Evolutionary conservation across 2,329 filamentous ascomycete species (phyloP).

Genomic region (Fusarium illudens): DNA sequence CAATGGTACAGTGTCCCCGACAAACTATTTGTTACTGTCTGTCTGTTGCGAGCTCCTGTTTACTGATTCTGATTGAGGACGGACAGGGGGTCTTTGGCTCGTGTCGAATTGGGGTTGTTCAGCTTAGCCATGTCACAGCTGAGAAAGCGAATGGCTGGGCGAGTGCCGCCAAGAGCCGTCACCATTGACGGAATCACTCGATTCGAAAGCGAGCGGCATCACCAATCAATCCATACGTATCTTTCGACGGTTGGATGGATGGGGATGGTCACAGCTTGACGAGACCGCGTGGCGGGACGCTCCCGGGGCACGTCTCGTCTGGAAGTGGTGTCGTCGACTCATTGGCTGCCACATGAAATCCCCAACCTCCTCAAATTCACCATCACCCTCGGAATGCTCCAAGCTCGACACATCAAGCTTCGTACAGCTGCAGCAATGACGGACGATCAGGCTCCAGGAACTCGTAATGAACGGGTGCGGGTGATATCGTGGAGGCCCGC

Average conservation of each 20-base stretch:
- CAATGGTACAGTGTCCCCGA: slow-evolving; percentile 24
- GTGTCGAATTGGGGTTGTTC: slow-evolving; percentile 11
- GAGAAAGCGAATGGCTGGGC: slow-evolving; percentile 9
- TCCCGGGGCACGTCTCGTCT: slow-evolving; percentile 13
- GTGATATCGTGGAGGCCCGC: slow-evolving; percentile 45
- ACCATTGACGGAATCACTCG: not conserved
- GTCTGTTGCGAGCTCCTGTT: not conserved
- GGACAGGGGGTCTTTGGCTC: not conserved
- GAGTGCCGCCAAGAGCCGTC: slow-evolving; percentile 6
- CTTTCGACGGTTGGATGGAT: slow-evolving; percentile 2
- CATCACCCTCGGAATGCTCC: slow-evolving; percentile 12
- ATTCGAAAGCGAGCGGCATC: not conserved
- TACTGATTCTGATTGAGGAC: not conserved
- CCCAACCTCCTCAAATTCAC: slow-evolving; percentile 38
- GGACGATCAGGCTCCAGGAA: slow-evolving; percentile 34
- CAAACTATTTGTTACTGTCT: slow-evolving; percentile 14
- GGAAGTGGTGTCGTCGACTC: slow-evolving; percentile 4
- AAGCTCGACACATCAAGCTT: slow-evolving; percentile 25
- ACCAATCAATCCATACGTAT: not conserved
- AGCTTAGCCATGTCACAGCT: slow-evolving; percentile 13
- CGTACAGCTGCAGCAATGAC: slow-evolving; percentile 35
- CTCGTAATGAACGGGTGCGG: slow-evolving; percentile 36
- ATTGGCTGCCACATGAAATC: slow-evolving; percentile 36
- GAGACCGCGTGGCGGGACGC: slow-evolving; percentile 28
- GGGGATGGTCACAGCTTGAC: slow-evolving; percentile 5